Evolutionary conservation across 2,329 filamentous ascomycete species (phyloP).

Genomic region (Alternaria sp.): DNA sequence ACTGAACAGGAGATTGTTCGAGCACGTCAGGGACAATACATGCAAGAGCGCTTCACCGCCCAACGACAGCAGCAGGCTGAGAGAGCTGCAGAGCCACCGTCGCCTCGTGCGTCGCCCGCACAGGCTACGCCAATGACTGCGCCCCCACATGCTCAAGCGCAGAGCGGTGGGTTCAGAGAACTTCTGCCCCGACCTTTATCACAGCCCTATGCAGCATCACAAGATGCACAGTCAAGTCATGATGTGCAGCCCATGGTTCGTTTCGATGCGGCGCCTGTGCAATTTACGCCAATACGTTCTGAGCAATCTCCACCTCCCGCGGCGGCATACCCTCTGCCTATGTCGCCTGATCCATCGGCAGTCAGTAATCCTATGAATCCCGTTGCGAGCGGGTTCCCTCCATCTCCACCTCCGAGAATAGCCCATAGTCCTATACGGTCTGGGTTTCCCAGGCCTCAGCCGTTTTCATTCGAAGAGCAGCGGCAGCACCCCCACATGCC

Average conservation of each 20-base stretch:
- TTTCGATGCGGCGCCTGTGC: slow-evolving; percentile 29
- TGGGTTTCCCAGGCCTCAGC: slow-evolving; percentile 16
- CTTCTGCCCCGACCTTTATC: slow-evolving; percentile 45
- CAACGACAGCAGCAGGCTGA: slow-evolving; percentile 46
- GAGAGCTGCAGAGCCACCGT: slow-evolving; percentile 43
- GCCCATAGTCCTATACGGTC: slow-evolving; percentile 36
- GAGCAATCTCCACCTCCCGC: slow-evolving; percentile 30
- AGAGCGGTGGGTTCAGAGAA: slow-evolving; percentile 46
- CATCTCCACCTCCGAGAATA: slow-evolving; percentile 35
- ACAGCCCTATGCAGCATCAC: slow-evolving; percentile 35
- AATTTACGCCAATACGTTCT: slow-evolving; percentile 36
- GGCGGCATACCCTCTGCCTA: slow-evolving; percentile 42
- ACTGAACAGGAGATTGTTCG: slow-evolving; percentile 51
- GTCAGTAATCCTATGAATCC: slow-evolving; percentile 37
- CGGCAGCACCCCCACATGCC: slow-evolving; percentile 24
- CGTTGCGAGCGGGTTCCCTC: slow-evolving; percentile 27
- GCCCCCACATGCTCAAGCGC: slow-evolving; percentile 23
- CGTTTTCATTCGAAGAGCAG: slow-evolving; percentile 21
- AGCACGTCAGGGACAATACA: slow-evolving; percentile 48
- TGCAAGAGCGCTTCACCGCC: slow-evolving; percentile 45
- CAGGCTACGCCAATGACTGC: slow-evolving; percentile 30
- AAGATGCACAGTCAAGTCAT: slow-evolving; percentile 19
- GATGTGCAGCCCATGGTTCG: slow-evolving; percentile 19
- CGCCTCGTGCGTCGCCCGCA: slow-evolving; percentile 37
- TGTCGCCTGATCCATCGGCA: slow-evolving; percentile 32